Conservation (phyloP, 805 yeast genomes). For the Danielozyma ontarioensis region DNA sequence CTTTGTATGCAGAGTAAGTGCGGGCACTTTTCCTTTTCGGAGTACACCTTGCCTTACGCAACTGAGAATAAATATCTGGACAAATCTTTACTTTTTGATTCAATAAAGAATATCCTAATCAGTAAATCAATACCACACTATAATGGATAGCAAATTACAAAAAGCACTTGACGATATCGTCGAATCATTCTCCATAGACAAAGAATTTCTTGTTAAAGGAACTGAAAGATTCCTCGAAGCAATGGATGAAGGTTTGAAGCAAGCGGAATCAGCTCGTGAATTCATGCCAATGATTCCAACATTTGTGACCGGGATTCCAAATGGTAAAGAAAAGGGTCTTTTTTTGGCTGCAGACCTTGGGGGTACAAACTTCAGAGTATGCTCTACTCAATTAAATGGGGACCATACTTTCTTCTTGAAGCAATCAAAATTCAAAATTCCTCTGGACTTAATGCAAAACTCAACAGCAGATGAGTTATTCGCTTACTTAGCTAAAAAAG, state of each 20-base stretch:
- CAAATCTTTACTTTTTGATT: no score
- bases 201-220: constrained; percentile 40
- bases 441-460: constrained; percentile 68
- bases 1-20: no score
- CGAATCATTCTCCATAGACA: constrained; percentile 35
- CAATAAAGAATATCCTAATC: no score
- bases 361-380: constrained; percentile 93
- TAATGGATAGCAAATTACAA: constrained; percentile 12
- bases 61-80: no score
- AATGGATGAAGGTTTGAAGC: constrained; percentile 55
- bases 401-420: constrained; percentile 72
- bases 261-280: constrained; percentile 37
- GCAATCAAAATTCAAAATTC: constrained; percentile 77
- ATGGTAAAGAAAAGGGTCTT: constrained; percentile 79
- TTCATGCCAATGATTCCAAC: constrained; percentile 87
- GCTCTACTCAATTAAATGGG: constrained; percentile 75
- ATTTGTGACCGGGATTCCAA: constrained; percentile 78
- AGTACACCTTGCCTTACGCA: no score
- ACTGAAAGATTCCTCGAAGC: constrained; percentile 54
- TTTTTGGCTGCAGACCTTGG: constrained; percentile 91
- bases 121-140: no score
- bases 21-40: no score
- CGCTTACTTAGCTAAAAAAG: constrained; percentile 66
- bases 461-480: constrained; percentile 63
- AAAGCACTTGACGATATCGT: constrained; percentile 32